Evolutionary conservation across 1,139 yeast genomes (phyloP).

Genomic region (Meyerozyma guilliermondii): DNA sequence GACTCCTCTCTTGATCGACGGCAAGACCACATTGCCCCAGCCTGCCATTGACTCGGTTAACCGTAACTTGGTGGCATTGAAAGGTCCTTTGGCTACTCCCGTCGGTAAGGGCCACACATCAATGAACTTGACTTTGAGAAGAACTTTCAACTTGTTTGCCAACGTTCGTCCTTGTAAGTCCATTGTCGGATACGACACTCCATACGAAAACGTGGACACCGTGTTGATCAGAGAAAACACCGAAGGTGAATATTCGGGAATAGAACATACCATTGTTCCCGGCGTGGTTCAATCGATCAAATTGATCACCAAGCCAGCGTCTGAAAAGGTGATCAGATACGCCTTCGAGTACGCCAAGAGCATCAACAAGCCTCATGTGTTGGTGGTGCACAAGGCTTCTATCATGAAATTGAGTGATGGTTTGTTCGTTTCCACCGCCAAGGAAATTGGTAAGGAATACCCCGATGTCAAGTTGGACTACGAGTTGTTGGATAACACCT

Average conservation of each 20-base stretch:
- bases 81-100: slow-evolving; percentile 98
- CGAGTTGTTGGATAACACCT: slow-evolving; percentile 94
- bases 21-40: slow-evolving; percentile 91
- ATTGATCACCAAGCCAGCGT: slow-evolving; percentile 92
- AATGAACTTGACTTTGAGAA: slow-evolving; percentile 92
- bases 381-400: slow-evolving; percentile 97
- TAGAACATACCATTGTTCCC: slow-evolving; percentile 95
- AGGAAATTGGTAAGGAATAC: slow-evolving; percentile 84
- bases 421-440: slow-evolving; percentile 87
- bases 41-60: slow-evolving; percentile 90
- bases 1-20: slow-evolving; percentile 86
- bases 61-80: slow-evolving; percentile 88
- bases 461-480: slow-evolving; percentile 80
- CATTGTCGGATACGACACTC: slow-evolving; percentile 89
- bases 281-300: slow-evolving; percentile 98
- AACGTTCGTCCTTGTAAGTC: slow-evolving; percentile 97
- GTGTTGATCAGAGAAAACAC: slow-evolving; percentile 98
- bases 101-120: slow-evolving; percentile 99
- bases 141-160: slow-evolving; percentile 93
- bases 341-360: slow-evolving; percentile 95
- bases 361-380: slow-evolving; percentile 81
- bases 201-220: slow-evolving; percentile 90
- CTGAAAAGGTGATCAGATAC: slow-evolving; percentile 92
- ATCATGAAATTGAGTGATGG: slow-evolving; percentile 98
- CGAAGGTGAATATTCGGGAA: slow-evolving; percentile 99